These are phyloP conservation scores for Dactylellina cionopaga DNA, from an alignment of 2,329 filamentous ascomycete genomes.

Conservation along the genomic window DNA sequence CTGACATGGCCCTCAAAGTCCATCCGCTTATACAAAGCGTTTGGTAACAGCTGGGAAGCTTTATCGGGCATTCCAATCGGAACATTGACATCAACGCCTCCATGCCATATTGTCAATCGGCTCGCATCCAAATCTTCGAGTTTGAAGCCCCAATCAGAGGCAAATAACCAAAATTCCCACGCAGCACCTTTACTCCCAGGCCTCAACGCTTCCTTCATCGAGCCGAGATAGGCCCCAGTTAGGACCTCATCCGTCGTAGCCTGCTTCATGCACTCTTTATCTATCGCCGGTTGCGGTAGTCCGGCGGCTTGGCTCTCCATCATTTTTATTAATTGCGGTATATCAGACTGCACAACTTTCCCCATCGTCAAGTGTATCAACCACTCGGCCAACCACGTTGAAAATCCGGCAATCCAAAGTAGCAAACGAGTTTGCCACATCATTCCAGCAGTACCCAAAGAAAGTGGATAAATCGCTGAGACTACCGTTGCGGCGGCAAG, in stretches of 20 bases:
- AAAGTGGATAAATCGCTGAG: conserved; percentile 28
- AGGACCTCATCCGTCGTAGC: conserved; percentile 54
- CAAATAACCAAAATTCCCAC: conserved; percentile 57
- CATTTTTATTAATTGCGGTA: conserved; percentile 50
- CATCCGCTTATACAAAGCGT: conserved; percentile 15
- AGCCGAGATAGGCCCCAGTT: conserved; percentile 52
- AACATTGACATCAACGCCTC: conserved; percentile 54
- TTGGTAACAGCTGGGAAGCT: conserved; percentile 10
- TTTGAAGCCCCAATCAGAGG: conserved; percentile 58
- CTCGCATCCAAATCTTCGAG: conserved; percentile 56
- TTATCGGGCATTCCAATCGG: conserved; percentile 33
- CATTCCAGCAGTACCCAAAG: conserved; percentile 23
- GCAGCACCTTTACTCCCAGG: conserved; percentile 56
- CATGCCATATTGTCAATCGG: conserved; percentile 58
- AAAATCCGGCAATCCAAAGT: conserved; percentile 21
- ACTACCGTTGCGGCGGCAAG: conserved; percentile 61
- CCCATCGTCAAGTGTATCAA: conserved; percentile 44
- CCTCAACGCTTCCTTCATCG: conserved; percentile 56
- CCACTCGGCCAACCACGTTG: conserved; percentile 26
- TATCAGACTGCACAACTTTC: conserved; percentile 58
- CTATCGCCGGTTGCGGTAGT: conserved; percentile 53
- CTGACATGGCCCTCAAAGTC: conserved; percentile 25
- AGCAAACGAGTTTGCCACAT: conserved; percentile 37
- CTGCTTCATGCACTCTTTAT: conserved; percentile 51
- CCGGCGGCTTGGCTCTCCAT: conserved; percentile 56